phyloP scores from a whole-genome alignment of 1,284 basidiomycete species.

The Apiotrichum akiyoshidainum region DNA sequence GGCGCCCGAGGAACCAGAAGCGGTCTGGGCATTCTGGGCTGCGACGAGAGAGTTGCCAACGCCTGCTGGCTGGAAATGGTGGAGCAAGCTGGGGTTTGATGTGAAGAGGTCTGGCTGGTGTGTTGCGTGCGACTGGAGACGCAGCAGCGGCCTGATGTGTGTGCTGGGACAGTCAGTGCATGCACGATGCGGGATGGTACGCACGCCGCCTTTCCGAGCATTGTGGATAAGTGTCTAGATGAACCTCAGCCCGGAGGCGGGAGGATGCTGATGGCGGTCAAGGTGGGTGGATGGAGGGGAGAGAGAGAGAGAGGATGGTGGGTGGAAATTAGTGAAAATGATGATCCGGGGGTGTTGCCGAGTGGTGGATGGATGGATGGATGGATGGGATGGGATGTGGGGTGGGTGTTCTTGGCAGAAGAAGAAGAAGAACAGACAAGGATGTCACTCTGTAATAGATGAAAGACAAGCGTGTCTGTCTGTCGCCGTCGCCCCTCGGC shows the following conservation, averaged over 20 bases:
- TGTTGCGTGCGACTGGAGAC: constrained; percentile 27
- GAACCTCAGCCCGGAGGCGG: constrained; percentile 14
- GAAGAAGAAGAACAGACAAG: too few species aligned
- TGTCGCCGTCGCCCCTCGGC: too few species aligned
- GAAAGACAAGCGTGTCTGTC: too few species aligned
- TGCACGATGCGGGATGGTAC: constrained; percentile 12
- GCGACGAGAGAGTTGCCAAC: constrained; percentile 25
- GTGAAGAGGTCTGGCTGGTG: constrained; percentile 48
- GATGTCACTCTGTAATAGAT: too few species aligned
- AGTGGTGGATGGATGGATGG: too few species aligned
- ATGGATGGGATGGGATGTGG: too few species aligned
- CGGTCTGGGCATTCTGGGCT: constrained; percentile 25
- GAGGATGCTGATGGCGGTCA: not conserved
- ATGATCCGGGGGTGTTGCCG: too few species aligned
- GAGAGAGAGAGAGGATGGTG: not conserved
- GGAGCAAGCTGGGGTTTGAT: constrained; percentile 48
- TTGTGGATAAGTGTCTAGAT: constrained; percentile 18
- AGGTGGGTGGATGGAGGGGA: not conserved
- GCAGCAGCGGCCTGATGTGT: constrained; percentile 48
- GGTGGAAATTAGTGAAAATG: not conserved
- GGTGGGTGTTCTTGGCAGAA: too few species aligned
- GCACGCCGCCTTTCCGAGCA: constrained; percentile 48
- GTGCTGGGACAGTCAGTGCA: constrained; percentile 26
- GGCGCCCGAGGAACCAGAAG: constrained; percentile 18
- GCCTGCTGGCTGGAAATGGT: constrained; percentile 41